Conservation (phyloP, 2,329 filamentous ascomycete species). For the Fusarium sp. region DNA sequence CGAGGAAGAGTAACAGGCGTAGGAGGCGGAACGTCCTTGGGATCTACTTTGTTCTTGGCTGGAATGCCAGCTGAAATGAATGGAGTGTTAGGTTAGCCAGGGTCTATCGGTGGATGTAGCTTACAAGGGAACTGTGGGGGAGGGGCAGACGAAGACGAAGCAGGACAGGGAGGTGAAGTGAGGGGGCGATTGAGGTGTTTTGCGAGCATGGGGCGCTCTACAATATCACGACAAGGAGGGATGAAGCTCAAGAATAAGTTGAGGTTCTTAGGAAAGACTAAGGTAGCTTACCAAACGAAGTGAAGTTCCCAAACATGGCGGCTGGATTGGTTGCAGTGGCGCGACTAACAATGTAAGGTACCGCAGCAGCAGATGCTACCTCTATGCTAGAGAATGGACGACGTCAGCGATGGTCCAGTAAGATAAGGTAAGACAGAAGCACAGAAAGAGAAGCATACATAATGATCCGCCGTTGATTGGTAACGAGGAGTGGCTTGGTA, state of each 20-base stretch:
- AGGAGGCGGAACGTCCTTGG: constrained; percentile 68
- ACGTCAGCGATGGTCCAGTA: constrained; percentile 30
- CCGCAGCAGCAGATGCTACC: constrained; percentile 24
- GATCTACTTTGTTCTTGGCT: constrained; percentile 53
- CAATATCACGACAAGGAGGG: background rate
- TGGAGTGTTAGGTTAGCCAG: constrained; percentile 34
- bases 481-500: constrained; percentile 1
- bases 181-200: constrained; percentile 41
- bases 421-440: constrained; percentile 29
- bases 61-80: constrained; percentile 48
- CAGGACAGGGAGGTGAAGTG: constrained; percentile 26
- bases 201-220: constrained; percentile 20
- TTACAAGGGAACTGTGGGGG: constrained; percentile 27
- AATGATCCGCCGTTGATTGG: constrained; percentile 12
- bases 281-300: constrained; percentile 55
- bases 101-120: constrained; percentile 33
- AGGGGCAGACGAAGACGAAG: constrained; percentile 23
- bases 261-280: constrained; percentile 22
- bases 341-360: constrained; percentile 38
- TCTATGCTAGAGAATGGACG: constrained; percentile 25
- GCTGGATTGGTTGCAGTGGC: constrained; percentile 38
- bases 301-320: constrained; percentile 61
- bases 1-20: constrained; percentile 67
- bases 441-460: constrained; percentile 20
- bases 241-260: constrained; percentile 1